phyloP scores from a whole-genome alignment of 768 basidiomycete genomes.

The Tricholoma terreum region DNA sequence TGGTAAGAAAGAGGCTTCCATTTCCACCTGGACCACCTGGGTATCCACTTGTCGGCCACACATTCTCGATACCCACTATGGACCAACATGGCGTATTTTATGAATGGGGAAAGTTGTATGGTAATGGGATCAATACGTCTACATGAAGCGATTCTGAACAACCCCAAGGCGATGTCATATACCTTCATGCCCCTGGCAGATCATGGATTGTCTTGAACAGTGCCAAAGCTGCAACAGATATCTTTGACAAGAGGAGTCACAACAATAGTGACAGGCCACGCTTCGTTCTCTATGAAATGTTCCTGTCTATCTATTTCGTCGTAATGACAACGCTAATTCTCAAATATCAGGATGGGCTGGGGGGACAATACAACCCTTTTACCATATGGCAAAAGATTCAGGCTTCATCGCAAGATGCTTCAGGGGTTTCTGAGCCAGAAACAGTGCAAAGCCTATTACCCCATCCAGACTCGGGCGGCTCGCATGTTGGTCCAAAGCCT shows the following conservation, averaged over 20 bases:
- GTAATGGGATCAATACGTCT: constrained; percentile 4
- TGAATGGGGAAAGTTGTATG: constrained; percentile 22
- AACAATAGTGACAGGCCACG: constrained; percentile 10
- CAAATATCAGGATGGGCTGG: constrained; percentile 1
- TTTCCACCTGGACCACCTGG: constrained; percentile 24
- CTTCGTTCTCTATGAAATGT: neutral
- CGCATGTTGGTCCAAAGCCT: constrained; percentile 14
- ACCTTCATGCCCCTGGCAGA: constrained; percentile 22
- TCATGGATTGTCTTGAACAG: constrained; percentile 19
- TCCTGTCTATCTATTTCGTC: too few species aligned
- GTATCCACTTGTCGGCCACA: constrained; percentile 28
- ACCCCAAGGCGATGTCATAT: constrained; percentile 15
- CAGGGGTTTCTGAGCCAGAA: constrained; percentile 12
- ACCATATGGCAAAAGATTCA: constrained; percentile 13
- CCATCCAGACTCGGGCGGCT: constrained; percentile 13
- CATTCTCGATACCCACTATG: constrained; percentile 15
- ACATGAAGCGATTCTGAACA: neutral
- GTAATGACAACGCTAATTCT: neutral
- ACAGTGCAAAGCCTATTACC: constrained; percentile 4
- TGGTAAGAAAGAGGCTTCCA: neutral
- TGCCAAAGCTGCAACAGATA: constrained; percentile 15
- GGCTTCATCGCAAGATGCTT: constrained; percentile 11
- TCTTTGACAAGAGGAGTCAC: constrained; percentile 16
- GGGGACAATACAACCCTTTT: constrained; percentile 7
- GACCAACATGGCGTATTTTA: constrained; percentile 17